Evolutionary conservation across 306 rosid species (phyloP).

Genomic region (Cucumis melo): DNA sequence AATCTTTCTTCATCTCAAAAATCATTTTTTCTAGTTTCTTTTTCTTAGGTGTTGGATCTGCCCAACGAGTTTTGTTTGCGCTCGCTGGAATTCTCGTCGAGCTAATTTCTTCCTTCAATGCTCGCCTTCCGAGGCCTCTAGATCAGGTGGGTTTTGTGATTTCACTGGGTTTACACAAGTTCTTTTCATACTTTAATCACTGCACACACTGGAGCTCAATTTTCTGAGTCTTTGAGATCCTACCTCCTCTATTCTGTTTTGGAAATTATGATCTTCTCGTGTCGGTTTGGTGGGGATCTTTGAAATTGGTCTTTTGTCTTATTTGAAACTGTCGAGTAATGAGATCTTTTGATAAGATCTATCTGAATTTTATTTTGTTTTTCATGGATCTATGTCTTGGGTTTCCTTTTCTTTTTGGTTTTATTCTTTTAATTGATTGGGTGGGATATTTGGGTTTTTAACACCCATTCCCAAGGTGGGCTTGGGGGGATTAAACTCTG

Average conservation of each 20-base stretch:
- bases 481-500: background rate
- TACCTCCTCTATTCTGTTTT: slow-evolving; percentile 5
- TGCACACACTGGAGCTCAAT: background rate
- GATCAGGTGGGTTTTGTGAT: slow-evolving; percentile 14
- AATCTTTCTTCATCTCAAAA: background rate
- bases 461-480: background rate
- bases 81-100: background rate
- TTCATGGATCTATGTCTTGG: background rate
- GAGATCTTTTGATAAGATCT: slow-evolving; percentile 29
- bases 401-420: background rate
- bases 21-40: slow-evolving; percentile 1
- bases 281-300: background rate
- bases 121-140: slow-evolving; percentile 21
- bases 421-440: background rate
- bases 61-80: background rate
- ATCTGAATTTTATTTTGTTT: slow-evolving; percentile 2
- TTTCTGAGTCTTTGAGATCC: slow-evolving; percentile 32
- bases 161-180: slow-evolving; percentile 5
- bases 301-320: background rate
- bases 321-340: background rate
- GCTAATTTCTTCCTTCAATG: slow-evolving; percentile 22
- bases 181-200: background rate
- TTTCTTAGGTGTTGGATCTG: slow-evolving; percentile 33
- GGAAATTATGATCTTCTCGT: background rate
- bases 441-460: background rate